Evolutionary conservation across 768 basidiomycete genomes (phyloP).

Genomic region (Clathrus columnatus): DNA sequence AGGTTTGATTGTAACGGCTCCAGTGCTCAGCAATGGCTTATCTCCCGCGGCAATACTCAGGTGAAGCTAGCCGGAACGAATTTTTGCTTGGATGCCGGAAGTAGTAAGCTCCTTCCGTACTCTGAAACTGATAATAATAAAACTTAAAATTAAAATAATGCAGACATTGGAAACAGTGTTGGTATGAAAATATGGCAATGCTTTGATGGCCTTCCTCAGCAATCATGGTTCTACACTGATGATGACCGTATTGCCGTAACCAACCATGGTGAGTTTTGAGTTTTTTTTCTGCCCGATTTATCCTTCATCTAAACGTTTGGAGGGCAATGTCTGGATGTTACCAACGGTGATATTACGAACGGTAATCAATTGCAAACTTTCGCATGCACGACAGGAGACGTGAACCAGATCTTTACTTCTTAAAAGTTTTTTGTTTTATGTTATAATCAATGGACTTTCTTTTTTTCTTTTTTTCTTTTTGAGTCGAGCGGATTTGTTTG

Average conservation of each 20-base stretch:
- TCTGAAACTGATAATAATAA: not conserved
- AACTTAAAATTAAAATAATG: constrained; percentile 22
- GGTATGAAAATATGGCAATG: constrained; percentile 5
- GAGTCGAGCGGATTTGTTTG: too few species aligned
- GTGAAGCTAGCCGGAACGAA: constrained; percentile 21
- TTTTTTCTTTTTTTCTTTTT: too few species aligned
- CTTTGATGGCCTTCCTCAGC: not conserved
- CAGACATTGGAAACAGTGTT: constrained; percentile 9
- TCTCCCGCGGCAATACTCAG: constrained; percentile 19
- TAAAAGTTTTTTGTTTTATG: too few species aligned
- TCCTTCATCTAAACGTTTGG: not conserved
- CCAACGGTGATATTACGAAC: not conserved
- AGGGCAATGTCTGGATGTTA: constrained; percentile 1
- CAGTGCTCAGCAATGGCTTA: constrained; percentile 24
- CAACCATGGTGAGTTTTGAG: not conserved
- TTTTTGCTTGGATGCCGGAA: constrained; percentile 26
- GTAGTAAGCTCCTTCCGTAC: constrained; percentile 9
- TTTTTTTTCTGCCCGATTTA: not conserved
- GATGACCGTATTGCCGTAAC: not conserved
- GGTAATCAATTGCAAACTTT: constrained; percentile 2
- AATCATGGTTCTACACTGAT: not conserved
- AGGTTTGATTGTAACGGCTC: constrained; percentile 30
- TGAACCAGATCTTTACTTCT: not conserved
- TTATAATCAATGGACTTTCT: too few species aligned
- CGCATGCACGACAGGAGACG: not conserved